These are phyloP conservation scores for Neonectria hederae DNA, from an alignment of 2,329 filamentous ascomycete genomes.

Conservation along the genomic window DNA sequence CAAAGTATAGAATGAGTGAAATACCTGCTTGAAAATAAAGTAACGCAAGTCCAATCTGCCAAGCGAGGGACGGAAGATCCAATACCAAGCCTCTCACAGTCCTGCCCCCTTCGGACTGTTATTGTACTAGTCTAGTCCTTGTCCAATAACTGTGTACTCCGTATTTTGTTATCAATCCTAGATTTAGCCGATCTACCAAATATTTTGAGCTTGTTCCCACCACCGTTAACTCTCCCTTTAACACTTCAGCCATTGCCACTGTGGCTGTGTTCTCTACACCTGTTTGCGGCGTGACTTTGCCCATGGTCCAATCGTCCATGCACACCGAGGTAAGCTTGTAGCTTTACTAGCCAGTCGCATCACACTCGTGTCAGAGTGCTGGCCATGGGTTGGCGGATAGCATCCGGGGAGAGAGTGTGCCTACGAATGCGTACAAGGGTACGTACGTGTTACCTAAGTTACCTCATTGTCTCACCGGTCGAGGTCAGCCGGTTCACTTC, in stretches of 20 bases:
- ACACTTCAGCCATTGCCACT: background rate
- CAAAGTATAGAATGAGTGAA: too few relatives aligned
- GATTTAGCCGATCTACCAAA: background rate
- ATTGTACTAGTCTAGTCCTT: background rate
- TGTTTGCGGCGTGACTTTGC: background rate
- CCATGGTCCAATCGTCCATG: background rate
- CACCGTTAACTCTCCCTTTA: background rate
- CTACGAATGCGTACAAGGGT: background rate
- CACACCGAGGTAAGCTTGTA: background rate
- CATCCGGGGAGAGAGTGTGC: too few relatives aligned
- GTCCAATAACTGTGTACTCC: background rate
- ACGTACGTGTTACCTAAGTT: background rate
- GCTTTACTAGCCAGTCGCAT: background rate
- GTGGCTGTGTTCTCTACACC: background rate
- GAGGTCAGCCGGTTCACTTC: background rate
- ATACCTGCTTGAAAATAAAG: background rate
- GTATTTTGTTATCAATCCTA: background rate
- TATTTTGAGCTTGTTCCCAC: background rate
- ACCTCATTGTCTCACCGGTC: background rate
- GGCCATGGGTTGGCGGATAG: background rate
- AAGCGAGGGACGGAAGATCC: background rate
- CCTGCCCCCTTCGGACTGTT: background rate
- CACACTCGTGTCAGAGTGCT: background rate
- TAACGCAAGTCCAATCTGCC: background rate
- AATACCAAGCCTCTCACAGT: background rate